Percentiles rank a stretch among this genome's conserved stretches.
phyloP scores from a whole-genome alignment of 2,329 filamentous ascomycete species.

The Microdochium nivale region DNA sequence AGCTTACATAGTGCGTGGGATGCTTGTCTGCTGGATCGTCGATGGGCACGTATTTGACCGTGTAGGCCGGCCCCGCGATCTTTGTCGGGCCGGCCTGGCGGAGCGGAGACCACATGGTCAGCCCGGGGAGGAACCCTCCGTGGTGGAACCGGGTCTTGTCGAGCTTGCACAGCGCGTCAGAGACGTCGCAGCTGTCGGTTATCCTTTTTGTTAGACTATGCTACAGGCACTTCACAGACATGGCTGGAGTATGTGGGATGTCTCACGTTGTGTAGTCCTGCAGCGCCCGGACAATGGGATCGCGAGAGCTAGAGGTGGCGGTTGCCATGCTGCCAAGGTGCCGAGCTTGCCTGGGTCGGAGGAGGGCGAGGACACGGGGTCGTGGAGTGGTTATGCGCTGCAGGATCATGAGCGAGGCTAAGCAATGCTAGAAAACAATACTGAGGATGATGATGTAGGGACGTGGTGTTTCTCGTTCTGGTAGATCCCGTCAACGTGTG shows the following conservation, averaged over 20 bases:
- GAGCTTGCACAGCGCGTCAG: conserved; percentile 42
- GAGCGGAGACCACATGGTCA: conserved; percentile 45
- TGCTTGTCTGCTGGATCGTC: conserved; percentile 36
- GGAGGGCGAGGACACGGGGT: background rate
- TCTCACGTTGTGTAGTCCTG: conserved; percentile 23
- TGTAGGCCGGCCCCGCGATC: conserved; percentile 46
- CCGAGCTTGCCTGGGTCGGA: background rate
- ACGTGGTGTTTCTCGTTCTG: too few relatives aligned
- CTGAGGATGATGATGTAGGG: too few relatives aligned
- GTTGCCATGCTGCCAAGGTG: conserved; percentile 8
- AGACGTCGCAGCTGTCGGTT: conserved; percentile 34
- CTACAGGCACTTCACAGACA: too few relatives aligned
- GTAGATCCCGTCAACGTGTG: too few relatives aligned
- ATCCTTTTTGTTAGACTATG: background rate
- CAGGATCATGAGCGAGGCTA: background rate
- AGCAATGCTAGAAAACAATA: too few relatives aligned
- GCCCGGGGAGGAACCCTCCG: conserved; percentile 44
- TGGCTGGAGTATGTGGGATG: background rate
- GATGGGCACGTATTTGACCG: conserved; percentile 40
- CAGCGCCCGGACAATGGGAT: conserved; percentile 21
- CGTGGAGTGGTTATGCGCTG: background rate
- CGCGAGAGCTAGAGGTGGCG: conserved; percentile 6
- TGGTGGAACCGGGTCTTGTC: conserved; percentile 23
- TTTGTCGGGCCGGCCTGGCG: conserved; percentile 40
- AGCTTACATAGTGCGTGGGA: conserved; percentile 35